Base-by-base conservation (phyloP, 2,329 filamentous ascomycete species). In the Apiospora kogelbergensis region DNA sequence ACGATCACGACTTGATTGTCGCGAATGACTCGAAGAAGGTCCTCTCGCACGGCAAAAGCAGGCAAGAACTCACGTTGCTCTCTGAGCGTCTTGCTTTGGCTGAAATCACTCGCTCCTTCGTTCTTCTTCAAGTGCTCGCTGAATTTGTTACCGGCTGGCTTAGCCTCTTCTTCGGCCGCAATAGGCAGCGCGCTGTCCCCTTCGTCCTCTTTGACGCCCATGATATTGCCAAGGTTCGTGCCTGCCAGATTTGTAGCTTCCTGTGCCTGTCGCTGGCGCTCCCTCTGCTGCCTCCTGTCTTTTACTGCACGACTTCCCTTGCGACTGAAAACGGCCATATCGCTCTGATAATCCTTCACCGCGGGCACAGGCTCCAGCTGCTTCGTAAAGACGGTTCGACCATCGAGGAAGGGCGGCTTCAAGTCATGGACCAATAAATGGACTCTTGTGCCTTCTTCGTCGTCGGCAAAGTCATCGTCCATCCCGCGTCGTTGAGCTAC, bases 1-100 rank as follows among this genome's bases (percentile, higher is more conserved):
- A 98, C 95, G 72, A 99, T 97, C 53, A 97, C 89, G 66, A 99
- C 96, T 79, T 99, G 96, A 75, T 99, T 98, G 81, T 99, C 96
- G 71, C 95, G 87, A 73, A 99, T 97, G 6, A 98, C 94, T 65
- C 94, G 88, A 67, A 99, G 83, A 7, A 99, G 84, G 73, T 99
- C 95, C 79, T 99, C 96, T 45, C 97, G 88, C 2, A 99, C 96
- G 0, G 96, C 96, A 83, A 99, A 99, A 0, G 97, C 97, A 0
- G 96, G 96, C 7, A 99, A 84, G 74, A 91, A 99, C 77, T 99
- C 93, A 74, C 96, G 88, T 80, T 99, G 96, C 78, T 99, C 96
- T 70, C 90, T 88, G 67, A 99, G 81, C 0, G 93, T 92, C 81
- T 98, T 98, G 83, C 89, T 97, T 76, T 94, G 91, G 78, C 95